Conservation (phyloP, 306 rosid species). For the Castanopsis chinensis region DNA sequence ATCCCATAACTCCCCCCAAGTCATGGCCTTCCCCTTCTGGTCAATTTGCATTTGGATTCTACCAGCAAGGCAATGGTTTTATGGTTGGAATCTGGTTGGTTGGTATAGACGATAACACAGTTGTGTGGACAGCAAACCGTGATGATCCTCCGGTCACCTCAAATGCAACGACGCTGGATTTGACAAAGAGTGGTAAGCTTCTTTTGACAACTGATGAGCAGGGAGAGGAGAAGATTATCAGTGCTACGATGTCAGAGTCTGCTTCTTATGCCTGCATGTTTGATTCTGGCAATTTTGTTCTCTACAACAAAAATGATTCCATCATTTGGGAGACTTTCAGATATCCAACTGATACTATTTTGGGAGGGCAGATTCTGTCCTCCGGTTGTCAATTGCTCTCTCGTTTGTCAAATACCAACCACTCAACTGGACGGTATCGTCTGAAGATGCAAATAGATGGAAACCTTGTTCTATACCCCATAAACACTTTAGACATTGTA, state of each 20-base stretch:
- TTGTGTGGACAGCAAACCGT: background rate
- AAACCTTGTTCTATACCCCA: constrained; percentile 7
- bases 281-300: too few relatives aligned
- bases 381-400: background rate
- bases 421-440: background rate
- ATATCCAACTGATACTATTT: too few relatives aligned
- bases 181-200: background rate
- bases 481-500: background rate
- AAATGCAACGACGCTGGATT: background rate
- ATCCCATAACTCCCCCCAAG: background rate
- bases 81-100: background rate
- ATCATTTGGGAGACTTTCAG: too few relatives aligned
- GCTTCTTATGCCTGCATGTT: too few relatives aligned
- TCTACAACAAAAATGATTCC: too few relatives aligned
- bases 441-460: constrained; percentile 22
- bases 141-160: background rate
- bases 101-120: background rate
- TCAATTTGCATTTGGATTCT: background rate
- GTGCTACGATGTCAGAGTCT: fast-evolving
- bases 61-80: background rate
- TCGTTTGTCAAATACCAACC: background rate
- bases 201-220: background rate
- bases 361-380: background rate
- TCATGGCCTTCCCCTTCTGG: background rate
- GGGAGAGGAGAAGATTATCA: too few relatives aligned